These are phyloP conservation scores for Mucor velutinosus DNA, from an alignment of 371 early-diverging fungal genomes.

Conservation along the genomic window DNA sequence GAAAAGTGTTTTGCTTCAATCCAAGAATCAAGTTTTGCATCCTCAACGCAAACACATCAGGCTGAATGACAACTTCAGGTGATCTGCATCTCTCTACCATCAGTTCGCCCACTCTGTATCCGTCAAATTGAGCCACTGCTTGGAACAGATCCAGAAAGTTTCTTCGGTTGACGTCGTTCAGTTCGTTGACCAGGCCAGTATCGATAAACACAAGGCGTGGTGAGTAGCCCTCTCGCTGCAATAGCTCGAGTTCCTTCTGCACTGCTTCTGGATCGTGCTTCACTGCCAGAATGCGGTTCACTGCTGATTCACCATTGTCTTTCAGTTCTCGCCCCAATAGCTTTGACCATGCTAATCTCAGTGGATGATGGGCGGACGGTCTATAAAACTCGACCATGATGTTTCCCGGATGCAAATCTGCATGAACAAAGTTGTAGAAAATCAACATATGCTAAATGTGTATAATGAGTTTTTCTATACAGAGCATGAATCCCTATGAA, in stretches of 20 bases:
- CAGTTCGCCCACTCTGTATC: conserved; percentile 75
- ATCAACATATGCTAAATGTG: conserved; percentile 79
- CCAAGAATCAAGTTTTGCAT: conserved; percentile 78
- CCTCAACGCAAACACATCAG: conserved; percentile 74
- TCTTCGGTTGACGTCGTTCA: conserved; percentile 70
- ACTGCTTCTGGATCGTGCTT: conserved; percentile 46
- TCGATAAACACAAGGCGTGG: conserved; percentile 88
- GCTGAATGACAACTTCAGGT: conserved; percentile 73
- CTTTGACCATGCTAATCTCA: conserved; percentile 54
- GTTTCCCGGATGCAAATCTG: conserved; percentile 95
- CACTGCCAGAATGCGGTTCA: conserved; percentile 34
- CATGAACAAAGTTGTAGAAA: conserved; percentile 91
- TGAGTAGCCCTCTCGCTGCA: conserved; percentile 70
- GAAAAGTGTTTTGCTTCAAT: conserved; percentile 73
- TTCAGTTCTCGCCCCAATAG: conserved; percentile 32
- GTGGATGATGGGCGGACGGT: conserved; percentile 62
- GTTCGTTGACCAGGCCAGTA: conserved; percentile 83
- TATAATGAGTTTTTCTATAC: background rate
- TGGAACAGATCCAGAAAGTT: conserved; percentile 92
- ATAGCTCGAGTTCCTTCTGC: conserved; percentile 48
- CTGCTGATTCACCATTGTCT: conserved; percentile 47
- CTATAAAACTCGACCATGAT: conserved; percentile 86
- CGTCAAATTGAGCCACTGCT: conserved; percentile 87
- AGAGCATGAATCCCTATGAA: background rate
- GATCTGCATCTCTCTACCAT: conserved; percentile 88